These are phyloP conservation scores for Elsinoe ampelina DNA, from an alignment of 2,329 filamentous ascomycete genomes.

Conservation along the genomic window DNA sequence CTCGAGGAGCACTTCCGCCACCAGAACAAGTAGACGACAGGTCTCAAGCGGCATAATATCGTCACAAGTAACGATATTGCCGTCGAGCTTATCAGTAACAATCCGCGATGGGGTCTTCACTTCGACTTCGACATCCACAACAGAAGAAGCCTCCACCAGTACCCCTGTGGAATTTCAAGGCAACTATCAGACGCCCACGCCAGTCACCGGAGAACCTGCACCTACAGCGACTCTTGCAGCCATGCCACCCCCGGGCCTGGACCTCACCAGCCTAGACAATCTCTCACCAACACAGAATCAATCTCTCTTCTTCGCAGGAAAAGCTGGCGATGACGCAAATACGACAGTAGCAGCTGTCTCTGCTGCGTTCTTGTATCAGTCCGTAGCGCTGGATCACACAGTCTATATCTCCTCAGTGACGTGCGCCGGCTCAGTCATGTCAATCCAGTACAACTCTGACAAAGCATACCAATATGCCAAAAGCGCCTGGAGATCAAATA, in stretches of 20 bases:
- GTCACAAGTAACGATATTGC: neutral
- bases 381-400: slow-evolving; percentile 16
- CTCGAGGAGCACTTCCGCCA: neutral
- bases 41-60: neutral
- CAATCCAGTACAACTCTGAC: slow-evolving; percentile 12
- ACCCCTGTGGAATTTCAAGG: neutral
- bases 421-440: slow-evolving; percentile 11
- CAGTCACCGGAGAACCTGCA: slow-evolving; percentile 2
- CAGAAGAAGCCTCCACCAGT: neutral
- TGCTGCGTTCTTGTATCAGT: slow-evolving; percentile 15
- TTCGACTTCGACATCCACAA: neutral
- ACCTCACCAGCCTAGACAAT: slow-evolving; percentile 9
- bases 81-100: neutral
- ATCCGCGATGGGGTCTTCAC: neutral
- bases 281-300: slow-evolving; percentile 5
- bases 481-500: slow-evolving; percentile 12
- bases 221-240: slow-evolving; percentile 6
- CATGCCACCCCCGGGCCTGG: slow-evolving; percentile 9
- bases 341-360: slow-evolving; percentile 1
- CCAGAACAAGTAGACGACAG: neutral
- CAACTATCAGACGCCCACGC: neutral
- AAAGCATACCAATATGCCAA: slow-evolving; percentile 12
- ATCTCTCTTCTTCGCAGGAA: slow-evolving; percentile 11
- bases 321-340: neutral
- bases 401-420: slow-evolving; percentile 14